These are phyloP conservation scores for Carnegiea gigantea DNA, from an alignment of 179 eudicot species.

Conservation along the genomic window DNA sequence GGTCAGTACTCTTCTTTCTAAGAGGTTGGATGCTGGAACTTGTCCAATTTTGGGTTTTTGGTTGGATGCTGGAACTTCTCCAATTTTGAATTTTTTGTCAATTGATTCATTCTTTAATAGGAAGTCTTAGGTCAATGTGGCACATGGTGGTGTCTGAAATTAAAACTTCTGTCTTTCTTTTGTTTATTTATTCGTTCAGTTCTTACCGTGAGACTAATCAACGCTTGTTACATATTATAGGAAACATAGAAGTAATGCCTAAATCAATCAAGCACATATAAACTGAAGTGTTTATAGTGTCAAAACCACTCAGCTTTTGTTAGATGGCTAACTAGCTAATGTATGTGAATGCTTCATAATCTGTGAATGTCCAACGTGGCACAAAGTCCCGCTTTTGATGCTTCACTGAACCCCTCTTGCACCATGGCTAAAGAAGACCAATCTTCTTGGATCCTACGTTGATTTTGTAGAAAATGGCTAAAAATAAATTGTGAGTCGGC, in stretches of 20 bases:
- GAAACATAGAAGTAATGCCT: not conserved
- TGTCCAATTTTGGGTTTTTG: not conserved
- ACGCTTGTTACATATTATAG: not conserved
- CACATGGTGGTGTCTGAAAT: not conserved
- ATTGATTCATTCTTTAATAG: not conserved
- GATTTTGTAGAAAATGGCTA: not conserved
- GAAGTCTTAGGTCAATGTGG: not conserved
- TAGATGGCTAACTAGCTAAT: not conserved
- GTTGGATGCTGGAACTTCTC: no score
- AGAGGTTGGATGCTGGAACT: constrained; percentile 2
- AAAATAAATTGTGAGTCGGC: not conserved
- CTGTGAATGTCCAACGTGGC: not conserved
- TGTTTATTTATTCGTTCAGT: not conserved
- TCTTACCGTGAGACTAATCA: not conserved
- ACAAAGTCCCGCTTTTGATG: not conserved
- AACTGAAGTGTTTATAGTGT: not conserved
- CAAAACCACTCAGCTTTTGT: not conserved
- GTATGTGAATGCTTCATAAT: not conserved
- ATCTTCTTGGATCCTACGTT: not conserved
- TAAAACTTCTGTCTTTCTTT: not conserved
- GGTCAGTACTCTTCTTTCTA: constrained; percentile 48
- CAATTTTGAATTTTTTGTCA: not conserved
- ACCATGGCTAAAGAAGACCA: not conserved
- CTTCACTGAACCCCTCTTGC: not conserved
- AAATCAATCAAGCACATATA: not conserved